Conservation (phyloP, 108 stramenopile species). For the Heterococcus sp. region DNA sequence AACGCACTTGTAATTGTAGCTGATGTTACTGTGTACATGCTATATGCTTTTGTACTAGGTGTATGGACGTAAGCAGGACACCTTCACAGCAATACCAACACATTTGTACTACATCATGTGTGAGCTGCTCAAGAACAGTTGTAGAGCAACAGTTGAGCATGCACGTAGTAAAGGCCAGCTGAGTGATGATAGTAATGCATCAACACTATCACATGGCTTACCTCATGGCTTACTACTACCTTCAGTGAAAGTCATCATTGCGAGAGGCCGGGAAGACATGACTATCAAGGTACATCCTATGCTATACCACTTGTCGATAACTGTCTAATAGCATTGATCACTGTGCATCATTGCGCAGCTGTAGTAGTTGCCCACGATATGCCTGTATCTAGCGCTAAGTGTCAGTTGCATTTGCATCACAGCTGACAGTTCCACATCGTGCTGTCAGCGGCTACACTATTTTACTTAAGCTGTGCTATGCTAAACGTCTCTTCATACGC, state of each 20-base stretch:
- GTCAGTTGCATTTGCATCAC: background rate
- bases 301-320: too few relatives aligned
- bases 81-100: conserved; percentile 30
- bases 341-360: too few relatives aligned
- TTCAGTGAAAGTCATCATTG: conserved; percentile 31
- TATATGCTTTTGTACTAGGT: conserved; percentile 9
- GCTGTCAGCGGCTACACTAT: too few relatives aligned
- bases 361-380: too few relatives aligned
- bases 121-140: conserved; percentile 50
- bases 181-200: background rate
- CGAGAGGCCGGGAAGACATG: conserved; percentile 34
- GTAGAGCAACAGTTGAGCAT: conserved; percentile 32
- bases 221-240: conserved; percentile 12
- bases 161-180: background rate
- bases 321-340: too few relatives aligned
- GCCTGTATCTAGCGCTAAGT: background rate
- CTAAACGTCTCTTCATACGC: too few relatives aligned
- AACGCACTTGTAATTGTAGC: background rate
- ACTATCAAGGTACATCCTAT: conserved; percentile 38
- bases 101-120: conserved; percentile 43
- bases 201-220: too few relatives aligned
- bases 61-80: conserved; percentile 20
- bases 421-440: too few relatives aligned
- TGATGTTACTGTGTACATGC: too few relatives aligned
- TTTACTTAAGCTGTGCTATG: too few relatives aligned